Percentiles rank a stretch among this genome's conserved stretches.
Conservation (phyloP, 257 asterid species). For the Primulina eburnea region DNA sequence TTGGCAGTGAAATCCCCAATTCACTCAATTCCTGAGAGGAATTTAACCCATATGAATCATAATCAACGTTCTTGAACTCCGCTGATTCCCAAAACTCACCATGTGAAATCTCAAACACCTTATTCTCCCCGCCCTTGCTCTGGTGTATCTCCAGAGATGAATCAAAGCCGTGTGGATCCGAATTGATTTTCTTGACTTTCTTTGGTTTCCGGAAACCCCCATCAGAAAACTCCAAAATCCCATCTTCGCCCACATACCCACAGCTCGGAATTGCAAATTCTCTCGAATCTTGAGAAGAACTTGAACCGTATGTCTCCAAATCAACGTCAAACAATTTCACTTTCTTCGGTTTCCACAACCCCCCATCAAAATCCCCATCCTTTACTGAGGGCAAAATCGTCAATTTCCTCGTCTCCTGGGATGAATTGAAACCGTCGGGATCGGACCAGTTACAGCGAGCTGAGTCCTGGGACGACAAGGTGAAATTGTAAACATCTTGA, state of each 20-base stretch:
- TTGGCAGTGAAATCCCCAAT: slow-evolving; percentile 34
- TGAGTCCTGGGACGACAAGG: slow-evolving; percentile 57
- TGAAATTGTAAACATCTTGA: slow-evolving; percentile 53
- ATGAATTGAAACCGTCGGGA: slow-evolving; percentile 31
- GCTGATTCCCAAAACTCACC: slow-evolving; percentile 48
- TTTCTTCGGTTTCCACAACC: slow-evolving; percentile 33
- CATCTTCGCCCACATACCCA: slow-evolving; percentile 25
- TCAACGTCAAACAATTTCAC: slow-evolving; percentile 28
- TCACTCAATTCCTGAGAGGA: slow-evolving; percentile 53
- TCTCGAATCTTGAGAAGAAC: slow-evolving; percentile 36
- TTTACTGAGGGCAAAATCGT: slow-evolving; percentile 27
- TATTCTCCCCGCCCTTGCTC: slow-evolving; percentile 33
- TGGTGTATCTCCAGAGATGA: slow-evolving; percentile 48
- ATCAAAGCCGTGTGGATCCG: slow-evolving; percentile 29
- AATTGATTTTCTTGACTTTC: slow-evolving; percentile 28
- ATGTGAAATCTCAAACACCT: slow-evolving; percentile 40
- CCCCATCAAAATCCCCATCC: slow-evolving; percentile 21
- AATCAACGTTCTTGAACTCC: slow-evolving; percentile 43
- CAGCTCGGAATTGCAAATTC: slow-evolving; percentile 13
- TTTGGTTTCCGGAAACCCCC: not conserved
- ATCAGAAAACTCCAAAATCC: slow-evolving; percentile 22
- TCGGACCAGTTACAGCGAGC: slow-evolving; percentile 46
- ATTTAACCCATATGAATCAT: slow-evolving; percentile 36
- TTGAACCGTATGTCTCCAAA: slow-evolving; percentile 35
- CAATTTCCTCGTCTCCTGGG: slow-evolving; percentile 33